These are phyloP conservation scores for Ophiosphaerella narmari DNA, from an alignment of 2,329 filamentous ascomycete species.

Conservation along the genomic window DNA sequence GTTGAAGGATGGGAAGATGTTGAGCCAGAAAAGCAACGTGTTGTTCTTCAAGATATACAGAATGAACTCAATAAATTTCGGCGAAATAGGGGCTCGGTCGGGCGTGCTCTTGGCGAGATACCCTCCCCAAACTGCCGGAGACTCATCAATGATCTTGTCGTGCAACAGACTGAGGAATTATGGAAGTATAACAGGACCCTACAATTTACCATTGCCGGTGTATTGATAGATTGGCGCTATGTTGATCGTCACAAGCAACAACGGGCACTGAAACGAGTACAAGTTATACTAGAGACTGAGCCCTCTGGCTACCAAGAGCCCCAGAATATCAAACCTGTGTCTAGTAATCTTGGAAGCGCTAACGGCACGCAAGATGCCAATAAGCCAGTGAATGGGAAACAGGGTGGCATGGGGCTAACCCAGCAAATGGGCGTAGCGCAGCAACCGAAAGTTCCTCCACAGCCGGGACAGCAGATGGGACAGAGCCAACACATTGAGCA, in stretches of 20 bases:
- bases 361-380: conserved; percentile 6
- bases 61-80: conserved; percentile 27
- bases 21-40: conserved; percentile 25
- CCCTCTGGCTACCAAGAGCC: conserved; percentile 20
- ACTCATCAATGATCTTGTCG: conserved; percentile 32
- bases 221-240: conserved; percentile 28
- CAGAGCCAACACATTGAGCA: conserved; percentile 10
- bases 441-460: conserved; percentile 1
- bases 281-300: conserved; percentile 37
- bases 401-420: conserved; percentile 1
- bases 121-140: conserved; percentile 30
- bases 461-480: conserved; percentile 5
- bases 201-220: conserved; percentile 34
- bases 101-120: conserved; percentile 27
- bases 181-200: conserved; percentile 24
- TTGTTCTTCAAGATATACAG: conserved; percentile 27
- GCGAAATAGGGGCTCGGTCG: conserved; percentile 22
- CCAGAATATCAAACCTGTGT: conserved; percentile 1
- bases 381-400: conserved; percentile 9
- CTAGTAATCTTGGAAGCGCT: not conserved
- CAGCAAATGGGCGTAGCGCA: conserved; percentile 2
- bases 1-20: conserved; percentile 32
- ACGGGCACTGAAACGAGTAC: conserved; percentile 22
- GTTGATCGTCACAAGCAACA: conserved; percentile 16
- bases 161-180: conserved; percentile 32